Conservation (phyloP, 768 basidiomycete species). For the Lactarius vividus region DNA sequence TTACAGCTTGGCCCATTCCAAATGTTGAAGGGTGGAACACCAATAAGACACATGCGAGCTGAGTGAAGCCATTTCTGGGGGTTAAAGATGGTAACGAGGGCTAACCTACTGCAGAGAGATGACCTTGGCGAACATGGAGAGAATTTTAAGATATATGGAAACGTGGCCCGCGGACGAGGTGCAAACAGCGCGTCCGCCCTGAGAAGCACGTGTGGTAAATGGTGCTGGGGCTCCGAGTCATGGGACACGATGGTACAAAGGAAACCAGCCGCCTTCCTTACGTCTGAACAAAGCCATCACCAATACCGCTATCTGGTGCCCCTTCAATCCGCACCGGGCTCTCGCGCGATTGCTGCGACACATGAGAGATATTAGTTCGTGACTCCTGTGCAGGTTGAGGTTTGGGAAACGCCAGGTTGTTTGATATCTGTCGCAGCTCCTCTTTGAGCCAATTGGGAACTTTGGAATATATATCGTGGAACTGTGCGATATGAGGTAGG, state of each 20-base stretch:
- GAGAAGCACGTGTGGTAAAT: neutral
- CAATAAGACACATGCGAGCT: too few relatives aligned
- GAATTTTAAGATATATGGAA: too few relatives aligned
- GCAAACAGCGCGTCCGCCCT: neutral
- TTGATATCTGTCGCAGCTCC: neutral
- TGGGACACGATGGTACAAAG: neutral
- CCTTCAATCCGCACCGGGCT: neutral
- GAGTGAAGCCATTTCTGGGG: too few relatives aligned
- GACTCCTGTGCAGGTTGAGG: neutral
- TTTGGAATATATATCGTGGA: neutral
- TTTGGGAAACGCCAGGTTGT: neutral
- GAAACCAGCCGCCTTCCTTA: neutral
- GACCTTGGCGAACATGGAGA: too few relatives aligned
- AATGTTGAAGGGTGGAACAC: too few relatives aligned
- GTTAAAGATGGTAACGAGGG: too few relatives aligned
- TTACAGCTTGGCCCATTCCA: too few relatives aligned
- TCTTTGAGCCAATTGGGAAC: neutral
- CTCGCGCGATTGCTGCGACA: neutral
- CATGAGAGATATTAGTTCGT: neutral
- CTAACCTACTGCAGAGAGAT: too few relatives aligned
- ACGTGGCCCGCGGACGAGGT: too few relatives aligned
- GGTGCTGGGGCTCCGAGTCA: neutral
- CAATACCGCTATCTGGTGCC: neutral
- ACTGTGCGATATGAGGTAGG: neutral
- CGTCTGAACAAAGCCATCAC: neutral